Evolutionary conservation across 768 basidiomycete species (phyloP), one percentile per base, ranked within the genome.

Genomic region (Kondoa subrosea): DNA sequence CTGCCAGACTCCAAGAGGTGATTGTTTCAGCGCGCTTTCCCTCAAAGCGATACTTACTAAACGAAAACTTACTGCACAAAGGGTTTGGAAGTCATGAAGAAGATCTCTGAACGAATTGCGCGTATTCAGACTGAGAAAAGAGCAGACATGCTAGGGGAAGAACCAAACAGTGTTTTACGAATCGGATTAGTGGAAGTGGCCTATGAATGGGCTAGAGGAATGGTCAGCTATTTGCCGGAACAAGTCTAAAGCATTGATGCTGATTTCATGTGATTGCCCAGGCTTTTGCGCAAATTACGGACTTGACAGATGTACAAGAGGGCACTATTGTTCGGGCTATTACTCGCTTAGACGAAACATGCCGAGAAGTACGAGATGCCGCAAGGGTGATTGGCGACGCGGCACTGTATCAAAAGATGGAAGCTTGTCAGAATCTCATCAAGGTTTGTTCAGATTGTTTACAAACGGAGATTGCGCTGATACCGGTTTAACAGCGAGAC

Each of bases 161-260:
- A 70, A 71, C 34, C 70, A 64, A 72, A 72, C 65, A 73, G 82
- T 83, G 60, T 84, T 68, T 83, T 92, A 72, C 96, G 95, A 76
- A 87, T 87, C 70, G 95, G 95, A 4, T 79, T 99, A 27, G 84
- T 89, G 8, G 93, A 99, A 75, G 95, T 93, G 1, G 95, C 96
- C 4, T 96, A 97, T 75, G 95, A 97, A 77, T 99, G 95, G 95
- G 92, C 95, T 0, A 90, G 87, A 76, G 95, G 95, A 66, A 96
- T 93, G 92, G 93, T 93, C 72, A 84, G 75, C 16, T 66, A 25
- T 57, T 26, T 34, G 50, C 30, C 32, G n/a, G n/a, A n/a, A 16
- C 56, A 15, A 33, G 25, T 29, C 15, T 59, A 30, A 14, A 1
- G 67, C 56, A 16, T 58, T 31, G 4, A 25, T 60, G 4, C 16